Evolutionary conservation across 2,329 filamentous ascomycete genomes (phyloP), one percentile per base, ranked within the genome.

Genomic region (Pseudocercospora musae): DNA sequence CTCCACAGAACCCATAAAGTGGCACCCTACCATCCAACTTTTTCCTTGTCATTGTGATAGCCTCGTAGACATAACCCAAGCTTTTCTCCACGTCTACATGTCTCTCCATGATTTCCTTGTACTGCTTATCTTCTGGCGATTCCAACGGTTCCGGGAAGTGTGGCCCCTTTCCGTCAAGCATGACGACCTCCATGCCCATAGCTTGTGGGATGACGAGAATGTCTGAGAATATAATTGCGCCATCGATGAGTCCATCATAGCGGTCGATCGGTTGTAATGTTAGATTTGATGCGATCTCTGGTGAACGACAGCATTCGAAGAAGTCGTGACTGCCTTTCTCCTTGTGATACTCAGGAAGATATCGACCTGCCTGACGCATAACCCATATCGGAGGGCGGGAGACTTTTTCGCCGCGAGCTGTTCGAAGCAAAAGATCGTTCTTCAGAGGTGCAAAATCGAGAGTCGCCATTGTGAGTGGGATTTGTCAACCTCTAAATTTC

Each of bases 301-400:
- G 92, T 72, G 88, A 87, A 59, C 95, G 92, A 78, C 95, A 99
- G 85, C 94, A 97, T 80, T 92, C 92, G 82, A 99, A 99, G 81
- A 99, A 99, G 80, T 99, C 95, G 68, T 89, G 87, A 58, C 79
- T 84, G 70, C 89, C 94, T 80, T 99, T 99, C 63, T 90, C 94
- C 80, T 96, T 86, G 76, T 99, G 95, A 78, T 99, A 99, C 78
- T 99, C 95, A 66, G 94, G 95, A 21, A 99, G 90, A 77, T 99
- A 99, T 71, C 95, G 90, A 63, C 95, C 95, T 74, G 95, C 95
- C 87, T 99, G 95, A 79, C 95, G 90, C 95, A 99, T 99, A 76
- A 99, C 92, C 95, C 95, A 99, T 82, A 96, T 91, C 62, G 95
- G 95, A 65, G 95, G 90, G 68, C 95, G 88, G 79, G 97, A 92